Base-by-base conservation (phyloP, 306 rosid genomes). In the Luffa aegyptiaca region DNA sequence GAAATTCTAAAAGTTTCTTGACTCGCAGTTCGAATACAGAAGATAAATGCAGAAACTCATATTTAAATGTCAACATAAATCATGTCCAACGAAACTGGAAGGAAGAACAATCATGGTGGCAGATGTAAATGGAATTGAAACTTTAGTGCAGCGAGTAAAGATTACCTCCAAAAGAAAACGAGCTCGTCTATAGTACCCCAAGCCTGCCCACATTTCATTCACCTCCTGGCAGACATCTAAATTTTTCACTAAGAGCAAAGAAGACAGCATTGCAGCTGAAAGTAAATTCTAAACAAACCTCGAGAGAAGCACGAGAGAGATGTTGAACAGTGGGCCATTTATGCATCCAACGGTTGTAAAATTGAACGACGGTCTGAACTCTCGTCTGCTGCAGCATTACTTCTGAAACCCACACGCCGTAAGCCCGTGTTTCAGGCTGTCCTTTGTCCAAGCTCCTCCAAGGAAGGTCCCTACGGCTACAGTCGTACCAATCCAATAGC, bases 181-280 rank as follows among this genome's bases (percentile, higher is more conserved):
- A 36, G 97, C 97, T 83, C 98, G 87, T 77, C 97, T 91, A 83
- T 94, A 94, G 89, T 94, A 94, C 42, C 97, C 97, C 88, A 94
- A 82, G 80, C 98, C 98, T 42, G 97, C 97, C 98, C 96, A 94
- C 93, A 90, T 83, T 70, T 94, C 98, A 82, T 94, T 94, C 74
- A 94, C 97, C 82, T 94, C 96, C 98, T 93, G 89, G 83, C 84
- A 8, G 80, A 42, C 3, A 51, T 31, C 39, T 17, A 5, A 8
- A 46, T 26, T 20, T 12, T 21, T 33, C 41, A 41, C 51, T 14
- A 48, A 31, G 44, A 55, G 17, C 18, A 37, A 46, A 78, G n/a
- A 77, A n/a, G 77, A 75, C 48, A 62, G 35, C 75, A 57, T 17
- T 77, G 37, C 10, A 42, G 36, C 0, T 10, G 42, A 51, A 81